A percentile compares a stretch with the other conserved stretches of the same genome.
phyloP scores from a whole-genome alignment of 1,284 basidiomycete genomes.

The Inonotus hispidus region DNA sequence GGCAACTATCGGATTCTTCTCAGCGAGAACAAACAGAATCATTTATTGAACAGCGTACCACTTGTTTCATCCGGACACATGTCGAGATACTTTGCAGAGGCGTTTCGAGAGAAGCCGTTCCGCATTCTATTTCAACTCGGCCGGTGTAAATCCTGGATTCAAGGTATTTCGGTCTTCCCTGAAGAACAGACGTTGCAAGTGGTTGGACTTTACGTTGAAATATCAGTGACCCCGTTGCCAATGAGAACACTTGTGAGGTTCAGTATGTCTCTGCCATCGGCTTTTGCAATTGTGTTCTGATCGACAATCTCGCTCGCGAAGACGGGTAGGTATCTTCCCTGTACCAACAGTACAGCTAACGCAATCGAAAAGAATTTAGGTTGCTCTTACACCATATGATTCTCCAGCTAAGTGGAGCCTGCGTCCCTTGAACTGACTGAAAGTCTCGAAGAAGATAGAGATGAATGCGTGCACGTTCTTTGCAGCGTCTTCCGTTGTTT shows the following conservation, averaged over 20 bases:
- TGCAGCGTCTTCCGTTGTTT: constrained; percentile 68
- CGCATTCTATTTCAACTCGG: constrained; percentile 61
- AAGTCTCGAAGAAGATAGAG: constrained; percentile 71
- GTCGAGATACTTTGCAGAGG: constrained; percentile 53
- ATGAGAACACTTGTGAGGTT: constrained; percentile 65
- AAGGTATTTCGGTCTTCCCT: background rate
- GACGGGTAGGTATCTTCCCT: constrained; percentile 77
- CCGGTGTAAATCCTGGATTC: constrained; percentile 49
- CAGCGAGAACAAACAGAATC: background rate
- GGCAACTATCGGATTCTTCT: constrained; percentile 39
- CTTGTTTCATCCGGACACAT: constrained; percentile 57
- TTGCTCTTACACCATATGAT: constrained; percentile 48
- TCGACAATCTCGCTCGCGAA: constrained; percentile 79
- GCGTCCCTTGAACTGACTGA: constrained; percentile 59
- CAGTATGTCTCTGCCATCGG: constrained; percentile 53
- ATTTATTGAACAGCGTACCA: constrained; percentile 33
- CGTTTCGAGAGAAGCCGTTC: constrained; percentile 44
- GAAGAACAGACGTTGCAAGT: background rate
- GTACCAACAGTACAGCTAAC: background rate
- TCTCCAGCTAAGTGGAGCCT: constrained; percentile 68
- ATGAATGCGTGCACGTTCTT: constrained; percentile 68
- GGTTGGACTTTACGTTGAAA: constrained; percentile 41
- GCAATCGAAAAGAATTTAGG: no score
- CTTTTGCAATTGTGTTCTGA: constrained; percentile 53
- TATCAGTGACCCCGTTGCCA: constrained; percentile 60